Evolutionary conservation across 2,329 filamentous ascomycete species (phyloP).

Genomic region (Hypoxylon sp.): DNA sequence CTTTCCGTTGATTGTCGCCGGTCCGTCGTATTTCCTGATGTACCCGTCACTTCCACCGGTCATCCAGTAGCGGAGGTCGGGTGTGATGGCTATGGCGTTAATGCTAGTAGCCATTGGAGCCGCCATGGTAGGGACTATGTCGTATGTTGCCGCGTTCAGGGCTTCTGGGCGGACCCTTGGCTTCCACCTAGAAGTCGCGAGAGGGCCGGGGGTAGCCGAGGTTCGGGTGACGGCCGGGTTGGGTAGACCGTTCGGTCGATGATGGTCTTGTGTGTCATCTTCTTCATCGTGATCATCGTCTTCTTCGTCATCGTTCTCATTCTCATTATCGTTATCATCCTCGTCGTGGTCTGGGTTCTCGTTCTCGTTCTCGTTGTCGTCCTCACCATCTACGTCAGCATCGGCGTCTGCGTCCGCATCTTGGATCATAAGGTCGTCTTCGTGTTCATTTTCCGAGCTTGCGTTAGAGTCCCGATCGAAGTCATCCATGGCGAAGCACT

Average conservation of each 20-base stretch:
- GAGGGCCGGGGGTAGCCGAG: slow-evolving; percentile 54
- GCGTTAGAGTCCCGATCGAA: slow-evolving; percentile 58
- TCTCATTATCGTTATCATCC: slow-evolving; percentile 57
- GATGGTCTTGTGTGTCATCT: slow-evolving; percentile 46
- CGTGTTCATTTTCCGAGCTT: slow-evolving; percentile 64
- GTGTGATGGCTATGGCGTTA: slow-evolving; percentile 91
- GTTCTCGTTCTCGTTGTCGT: slow-evolving; percentile 56
- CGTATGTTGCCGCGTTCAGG: slow-evolving; percentile 85
- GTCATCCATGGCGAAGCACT: slow-evolving; percentile 57
- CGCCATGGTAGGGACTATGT: slow-evolving; percentile 97
- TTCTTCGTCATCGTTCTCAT: slow-evolving; percentile 58
- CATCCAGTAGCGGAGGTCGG: slow-evolving; percentile 95
- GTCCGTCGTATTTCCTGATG: slow-evolving; percentile 96
- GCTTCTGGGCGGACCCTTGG: slow-evolving; percentile 82
- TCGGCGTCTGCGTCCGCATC: slow-evolving; percentile 52
- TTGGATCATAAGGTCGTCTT: slow-evolving; percentile 55
- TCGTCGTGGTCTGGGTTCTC: slow-evolving; percentile 57
- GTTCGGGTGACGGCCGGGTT: slow-evolving; percentile 50
- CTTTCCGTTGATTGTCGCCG: slow-evolving; percentile 95
- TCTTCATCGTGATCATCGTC: slow-evolving; percentile 59
- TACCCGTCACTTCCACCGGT: slow-evolving; percentile 95
- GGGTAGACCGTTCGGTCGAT: slow-evolving; percentile 27
- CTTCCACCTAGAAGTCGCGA: slow-evolving; percentile 60
- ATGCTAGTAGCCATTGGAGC: slow-evolving; percentile 96
- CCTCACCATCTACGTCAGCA: slow-evolving; percentile 53